Evolutionary conservation across 2,329 filamentous ascomycete genomes (phyloP).

Genomic region (Penicillium fuscoglaucum): DNA sequence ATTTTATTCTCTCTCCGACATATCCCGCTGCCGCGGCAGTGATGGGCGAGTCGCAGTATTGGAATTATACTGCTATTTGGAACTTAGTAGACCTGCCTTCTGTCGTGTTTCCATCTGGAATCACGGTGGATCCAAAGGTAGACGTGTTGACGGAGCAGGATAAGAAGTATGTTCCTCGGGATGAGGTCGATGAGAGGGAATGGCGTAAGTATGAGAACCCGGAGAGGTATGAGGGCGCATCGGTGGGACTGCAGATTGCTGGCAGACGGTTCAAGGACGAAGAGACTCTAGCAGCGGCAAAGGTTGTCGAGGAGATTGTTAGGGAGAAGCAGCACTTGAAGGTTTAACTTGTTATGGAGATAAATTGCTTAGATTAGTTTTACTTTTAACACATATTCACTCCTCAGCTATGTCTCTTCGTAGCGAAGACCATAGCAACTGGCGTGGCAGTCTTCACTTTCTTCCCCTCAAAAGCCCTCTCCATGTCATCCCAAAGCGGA

Average conservation of each 20-base stretch:
- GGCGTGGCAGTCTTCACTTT: constrained; percentile 6
- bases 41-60: constrained; percentile 37
- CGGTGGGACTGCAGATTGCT: constrained; percentile 55
- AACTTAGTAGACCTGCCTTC: constrained; percentile 35
- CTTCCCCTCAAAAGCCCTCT: constrained; percentile 4
- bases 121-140: constrained; percentile 29
- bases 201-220: constrained; percentile 36
- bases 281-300: constrained; percentile 42
- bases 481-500: constrained; percentile 7
- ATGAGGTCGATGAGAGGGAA: constrained; percentile 32
- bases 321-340: constrained; percentile 3
- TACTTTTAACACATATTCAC: background rate
- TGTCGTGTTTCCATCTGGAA: constrained; percentile 31
- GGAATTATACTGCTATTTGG: constrained; percentile 40
- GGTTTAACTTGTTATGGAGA: background rate
- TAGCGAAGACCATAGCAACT: constrained; percentile 9
- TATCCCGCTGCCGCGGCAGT: constrained; percentile 33
- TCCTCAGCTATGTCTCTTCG: background rate
- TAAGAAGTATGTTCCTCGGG: constrained; percentile 24
- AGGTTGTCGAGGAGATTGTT: constrained; percentile 26
- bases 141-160: constrained; percentile 25
- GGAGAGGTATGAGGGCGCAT: constrained; percentile 42
- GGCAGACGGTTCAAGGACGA: constrained; percentile 56
- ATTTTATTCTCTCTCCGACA: constrained; percentile 35
- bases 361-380: background rate